Base-by-base conservation (phyloP, 805 yeast species). In the Saturnispora saitoi region DNA sequence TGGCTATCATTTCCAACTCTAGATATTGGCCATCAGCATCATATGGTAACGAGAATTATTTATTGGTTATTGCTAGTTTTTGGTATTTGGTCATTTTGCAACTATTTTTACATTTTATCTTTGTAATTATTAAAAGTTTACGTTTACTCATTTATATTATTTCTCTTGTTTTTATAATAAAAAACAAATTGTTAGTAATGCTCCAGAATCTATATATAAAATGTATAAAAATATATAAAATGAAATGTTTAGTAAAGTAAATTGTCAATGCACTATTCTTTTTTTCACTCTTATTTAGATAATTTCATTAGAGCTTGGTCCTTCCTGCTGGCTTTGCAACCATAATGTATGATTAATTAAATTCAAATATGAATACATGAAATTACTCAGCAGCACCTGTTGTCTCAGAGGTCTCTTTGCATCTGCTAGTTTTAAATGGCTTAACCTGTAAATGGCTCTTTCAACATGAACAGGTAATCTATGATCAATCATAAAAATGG, bases 361-460 rank as follows among this genome's bases (percentile, higher is more conserved):
- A 61, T 93, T 91, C 71, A 93, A 75, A 66, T 93, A 93, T 0
- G 97, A 91, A 62, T 93, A 93, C 99, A 93, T 93, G 76, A 93
- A 93, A 64, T 93, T 93, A 51, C 96, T 87, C 54, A 93, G 68
- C 44, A 93, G 65, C 1, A 93, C 99, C 63, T 93, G 99, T 63
- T 93, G 97, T 34, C 89, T 75, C 53, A 93, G 69, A 28, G 95
- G 93, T 51, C 98, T 72, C 61, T 88, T 85, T 1, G 98, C 91
- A 65, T 93, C 95, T 24, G 98, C 96, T 54, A 93, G 72, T 64
- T 93, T 93, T 62, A 93, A 70, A 66, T 93, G 99, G 47, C 96
- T 86, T 48, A 93, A 71, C 49, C 99, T 71, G 65, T 93, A 93
- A 45, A 93, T 86, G 0, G 99, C 99, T 37, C 99, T 75, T 65